Evolutionary conservation across 805 yeast genomes (phyloP).

Genomic region (Candida multigemmis): DNA sequence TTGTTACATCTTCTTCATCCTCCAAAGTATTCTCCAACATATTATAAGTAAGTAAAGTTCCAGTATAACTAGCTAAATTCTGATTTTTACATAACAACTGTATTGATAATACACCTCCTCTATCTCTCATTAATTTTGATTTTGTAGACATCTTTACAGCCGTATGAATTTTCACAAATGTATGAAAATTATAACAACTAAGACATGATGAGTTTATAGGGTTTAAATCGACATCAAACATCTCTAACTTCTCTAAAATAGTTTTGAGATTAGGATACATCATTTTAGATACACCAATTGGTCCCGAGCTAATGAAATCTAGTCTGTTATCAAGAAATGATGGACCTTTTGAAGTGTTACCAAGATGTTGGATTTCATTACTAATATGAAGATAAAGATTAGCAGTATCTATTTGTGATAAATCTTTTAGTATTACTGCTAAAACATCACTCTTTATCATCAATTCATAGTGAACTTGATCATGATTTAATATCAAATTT

Average conservation of each 20-base stretch:
- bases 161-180: slow-evolving; percentile 21
- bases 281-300: slow-evolving; percentile 64
- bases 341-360: slow-evolving; percentile 1
- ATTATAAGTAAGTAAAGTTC: slow-evolving; percentile 30
- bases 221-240: slow-evolving; percentile 15
- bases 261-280: slow-evolving; percentile 55
- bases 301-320: slow-evolving; percentile 58
- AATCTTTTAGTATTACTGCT: slow-evolving; percentile 24
- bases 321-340: slow-evolving; percentile 25
- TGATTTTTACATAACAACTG: slow-evolving; percentile 29
- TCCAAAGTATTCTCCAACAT: slow-evolving; percentile 19
- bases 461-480: slow-evolving; percentile 22
- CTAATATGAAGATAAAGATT: slow-evolving; percentile 24
- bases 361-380: slow-evolving; percentile 6
- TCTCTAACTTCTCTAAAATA: slow-evolving; percentile 51
- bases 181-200: slow-evolving; percentile 22
- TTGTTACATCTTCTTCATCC: slow-evolving; percentile 3
- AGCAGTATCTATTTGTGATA: slow-evolving; percentile 24
- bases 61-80: slow-evolving; percentile 17
- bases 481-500: slow-evolving; percentile 15
- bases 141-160: slow-evolving; percentile 30
- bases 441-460: slow-evolving; percentile 31
- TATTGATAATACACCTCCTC: slow-evolving; percentile 23
- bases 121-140: slow-evolving; percentile 29
- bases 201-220: slow-evolving; percentile 13